phyloP scores from a whole-genome alignment of 148 eudicot genomes.

The Vaccinium macrocarpon region DNA sequence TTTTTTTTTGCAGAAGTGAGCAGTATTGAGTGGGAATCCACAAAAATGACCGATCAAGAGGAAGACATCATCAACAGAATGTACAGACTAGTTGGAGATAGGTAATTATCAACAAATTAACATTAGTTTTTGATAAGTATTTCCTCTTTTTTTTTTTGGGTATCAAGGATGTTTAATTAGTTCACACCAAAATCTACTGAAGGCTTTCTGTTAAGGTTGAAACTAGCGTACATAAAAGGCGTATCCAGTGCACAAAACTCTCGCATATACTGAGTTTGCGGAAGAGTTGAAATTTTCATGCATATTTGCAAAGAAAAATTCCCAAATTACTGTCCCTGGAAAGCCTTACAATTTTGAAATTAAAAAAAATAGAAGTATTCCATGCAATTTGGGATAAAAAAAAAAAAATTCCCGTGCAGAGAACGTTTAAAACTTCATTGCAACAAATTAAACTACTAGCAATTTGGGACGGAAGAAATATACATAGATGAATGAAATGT shows the following conservation, averaged over 20 bases:
- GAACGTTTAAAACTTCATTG: too few species aligned
- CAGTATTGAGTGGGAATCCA: constrained; percentile 31
- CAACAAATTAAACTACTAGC: too few species aligned
- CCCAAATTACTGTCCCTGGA: too few species aligned
- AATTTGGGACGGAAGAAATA: too few species aligned
- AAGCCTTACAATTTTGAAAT: too few species aligned
- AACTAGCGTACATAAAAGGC: not conserved
- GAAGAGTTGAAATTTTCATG: too few species aligned
- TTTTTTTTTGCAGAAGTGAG: constrained; percentile 24
- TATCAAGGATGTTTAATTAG: not conserved
- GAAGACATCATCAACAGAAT: constrained; percentile 33
- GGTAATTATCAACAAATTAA: constrained; percentile 10
- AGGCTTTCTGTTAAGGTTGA: not conserved
- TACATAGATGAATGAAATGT: not conserved
- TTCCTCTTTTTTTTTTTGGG: not conserved
- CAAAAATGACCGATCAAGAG: constrained; percentile 31
- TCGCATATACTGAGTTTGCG: too few species aligned
- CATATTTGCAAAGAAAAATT: too few species aligned
- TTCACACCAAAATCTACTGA: not conserved
- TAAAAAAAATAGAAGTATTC: too few species aligned
- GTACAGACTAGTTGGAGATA: constrained; percentile 42
- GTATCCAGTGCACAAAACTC: too few species aligned
- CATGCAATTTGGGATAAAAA: too few species aligned
- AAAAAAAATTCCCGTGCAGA: too few species aligned
- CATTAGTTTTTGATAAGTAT: not conserved